Base-by-base conservation (phyloP, 805 yeast species). In the Kodamaea neixiangensis region DNA sequence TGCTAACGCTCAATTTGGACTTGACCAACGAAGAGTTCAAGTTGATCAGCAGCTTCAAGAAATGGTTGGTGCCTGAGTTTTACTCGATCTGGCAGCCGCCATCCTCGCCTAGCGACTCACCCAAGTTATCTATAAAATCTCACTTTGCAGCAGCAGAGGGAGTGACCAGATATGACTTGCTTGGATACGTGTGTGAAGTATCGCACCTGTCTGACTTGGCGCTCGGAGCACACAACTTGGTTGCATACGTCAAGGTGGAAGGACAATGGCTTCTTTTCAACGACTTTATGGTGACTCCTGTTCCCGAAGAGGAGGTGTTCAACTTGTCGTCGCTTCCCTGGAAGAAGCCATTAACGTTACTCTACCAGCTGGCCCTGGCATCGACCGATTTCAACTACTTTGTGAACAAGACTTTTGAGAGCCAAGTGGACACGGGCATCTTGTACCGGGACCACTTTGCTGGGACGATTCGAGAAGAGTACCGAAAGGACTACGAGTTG, bases 221-320 rank as follows among this genome's bases (percentile, higher is more conserved):
- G 0, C 53, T 55, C 39, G 81, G 82, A 3, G 69, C 71, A 19
- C 83, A 81, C 59, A 85, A 83, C 58, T 64, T 86, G 47, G 86
- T 88, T 0, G 78, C 91, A 0, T 80, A 79, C 57, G 76, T 80
- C 1, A 77, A 77, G 54, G 69, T 82, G 3, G 71, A 67, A 13
- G 76, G 76, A 44, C 63, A 63, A 58, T 94, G 99, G 99, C 82
- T 78, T 61, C 66, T 94, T 62, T 90, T 94, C 66, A 94, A 94
- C 63, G 98, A 94, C 66, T 94, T 93, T 67, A 71, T 94, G 56
- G 98, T 92, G 13, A 80, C 82, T 58, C 85, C 83, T 19, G 76
- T 94, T 0, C 77, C 85, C 1, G 89, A 86, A 58, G 79, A 77
- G 11, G 97, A 94, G 58, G 97, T 88, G 0, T 75, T 91, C 44